Evolutionary conservation across 345 rosid species (phyloP).

Genomic region (Eucalyptus globulus): DNA sequence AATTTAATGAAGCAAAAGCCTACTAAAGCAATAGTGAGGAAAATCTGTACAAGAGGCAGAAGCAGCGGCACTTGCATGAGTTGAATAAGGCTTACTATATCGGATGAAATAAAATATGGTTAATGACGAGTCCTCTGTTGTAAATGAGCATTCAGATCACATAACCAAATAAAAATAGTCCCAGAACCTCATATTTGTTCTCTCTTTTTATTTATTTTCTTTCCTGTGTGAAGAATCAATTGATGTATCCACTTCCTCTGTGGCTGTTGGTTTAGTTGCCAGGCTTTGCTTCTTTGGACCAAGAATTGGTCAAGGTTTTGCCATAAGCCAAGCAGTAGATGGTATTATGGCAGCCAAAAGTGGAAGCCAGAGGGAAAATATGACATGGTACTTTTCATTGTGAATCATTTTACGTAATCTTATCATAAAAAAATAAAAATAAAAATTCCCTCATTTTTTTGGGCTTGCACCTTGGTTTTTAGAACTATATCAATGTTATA

Average conservation of each 20-base stretch:
- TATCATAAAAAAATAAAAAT: background rate
- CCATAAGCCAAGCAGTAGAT: background rate
- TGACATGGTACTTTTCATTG: background rate
- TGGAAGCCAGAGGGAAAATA: background rate
- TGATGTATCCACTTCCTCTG: background rate
- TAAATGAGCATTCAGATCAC: background rate
- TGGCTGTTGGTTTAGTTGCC: background rate
- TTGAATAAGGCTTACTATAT: background rate
- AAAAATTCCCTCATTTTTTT: background rate
- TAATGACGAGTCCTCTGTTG: background rate
- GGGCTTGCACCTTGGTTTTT: background rate
- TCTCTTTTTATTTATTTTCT: background rate
- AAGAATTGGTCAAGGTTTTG: background rate
- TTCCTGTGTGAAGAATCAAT: background rate
- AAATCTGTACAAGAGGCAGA: background rate
- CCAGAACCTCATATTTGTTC: background rate
- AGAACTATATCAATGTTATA: background rate
- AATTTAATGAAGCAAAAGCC: background rate
- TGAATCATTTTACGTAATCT: background rate
- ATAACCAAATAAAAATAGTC: background rate
- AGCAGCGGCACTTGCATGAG: background rate
- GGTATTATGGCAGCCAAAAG: background rate
- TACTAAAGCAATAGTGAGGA: background rate
- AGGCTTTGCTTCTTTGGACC: background rate
- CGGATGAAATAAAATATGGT: background rate